phyloP scores from a whole-genome alignment of 345 rosid genomes.

The Trapa incisa region DNA sequence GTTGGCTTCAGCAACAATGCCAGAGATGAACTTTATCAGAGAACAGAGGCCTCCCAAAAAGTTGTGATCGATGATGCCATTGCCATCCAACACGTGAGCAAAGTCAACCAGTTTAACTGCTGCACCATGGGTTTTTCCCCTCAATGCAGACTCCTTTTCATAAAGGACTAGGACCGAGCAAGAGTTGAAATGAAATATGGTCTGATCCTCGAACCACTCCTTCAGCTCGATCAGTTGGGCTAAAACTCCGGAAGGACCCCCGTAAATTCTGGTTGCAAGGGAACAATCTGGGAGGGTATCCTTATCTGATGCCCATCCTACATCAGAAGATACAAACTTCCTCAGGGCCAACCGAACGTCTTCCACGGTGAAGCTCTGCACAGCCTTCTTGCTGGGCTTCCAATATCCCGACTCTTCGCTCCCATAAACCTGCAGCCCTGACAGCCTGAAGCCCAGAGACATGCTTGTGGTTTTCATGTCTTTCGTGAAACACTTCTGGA shows the following conservation, averaged over 20 bases:
- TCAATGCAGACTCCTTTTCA: slow-evolving; percentile 38
- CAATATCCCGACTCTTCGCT: slow-evolving; percentile 35
- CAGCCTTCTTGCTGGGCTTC: slow-evolving; percentile 54
- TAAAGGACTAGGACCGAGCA: slow-evolving; percentile 70
- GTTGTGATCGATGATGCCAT: slow-evolving; percentile 86
- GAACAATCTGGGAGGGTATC: slow-evolving; percentile 35
- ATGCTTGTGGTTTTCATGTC: slow-evolving; percentile 42
- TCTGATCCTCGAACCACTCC: slow-evolving; percentile 91
- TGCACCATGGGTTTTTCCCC: slow-evolving; percentile 22
- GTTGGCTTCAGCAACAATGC: slow-evolving; percentile 25
- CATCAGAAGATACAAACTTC: slow-evolving; percentile 73
- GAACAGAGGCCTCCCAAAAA: slow-evolving; percentile 94
- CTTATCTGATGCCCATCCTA: slow-evolving; percentile 15
- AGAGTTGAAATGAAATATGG: slow-evolving; percentile 67
- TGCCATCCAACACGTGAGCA: slow-evolving; percentile 77
- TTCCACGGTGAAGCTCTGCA: slow-evolving; percentile 27
- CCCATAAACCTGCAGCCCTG: slow-evolving; percentile 51
- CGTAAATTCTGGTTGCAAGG: slow-evolving; percentile 41
- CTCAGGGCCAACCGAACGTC: slow-evolving; percentile 43
- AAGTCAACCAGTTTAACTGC: slow-evolving; percentile 78
- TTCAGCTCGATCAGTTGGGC: slow-evolving; percentile 68
- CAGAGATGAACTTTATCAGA: slow-evolving; percentile 63
- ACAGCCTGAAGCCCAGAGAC: slow-evolving; percentile 60
- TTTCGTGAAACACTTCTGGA: slow-evolving; percentile 48
- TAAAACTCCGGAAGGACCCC: slow-evolving; percentile 55